Base-by-base conservation (phyloP, 2,329 filamentous ascomycete species). In the Didymellaceae sp. region DNA sequence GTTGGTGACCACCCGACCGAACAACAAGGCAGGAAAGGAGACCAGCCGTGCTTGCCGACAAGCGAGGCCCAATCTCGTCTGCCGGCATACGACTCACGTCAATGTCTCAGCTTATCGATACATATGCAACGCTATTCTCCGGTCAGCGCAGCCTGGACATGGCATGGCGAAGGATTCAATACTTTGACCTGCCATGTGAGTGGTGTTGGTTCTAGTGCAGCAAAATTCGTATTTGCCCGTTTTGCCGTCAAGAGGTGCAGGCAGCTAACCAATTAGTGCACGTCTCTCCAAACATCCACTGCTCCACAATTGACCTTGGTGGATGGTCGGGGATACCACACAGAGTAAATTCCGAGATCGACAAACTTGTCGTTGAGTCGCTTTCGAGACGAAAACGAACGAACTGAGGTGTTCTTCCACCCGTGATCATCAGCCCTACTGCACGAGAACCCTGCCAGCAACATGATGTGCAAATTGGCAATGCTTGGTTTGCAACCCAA, bases 1-100 rank as follows among this genome's bases (percentile, higher is more conserved):
- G 28, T 44, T 50, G 49, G 48, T 31, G 37, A 42, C n/a, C n/a
- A n/a, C n/a, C n/a, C n/a, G n/a, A n/a, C n/a, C n/a, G n/a, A n/a
- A n/a, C n/a, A n/a, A n/a, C 33, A 37, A n/a, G 35, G 17, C n/a
- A 31, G 20, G 13, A 31, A 10, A 20, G 26, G 39, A 34, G 18
- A 52, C 53, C 53, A 57, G 54, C 45, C 52, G 52, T 35, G 39
- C 45, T 25, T 41, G 31, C 42, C 33, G 44, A 49, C 39, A 52
- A 58, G 50, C 54, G 43, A 53, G 39, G 34, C 46, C 45, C 45
- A n/a, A 46, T 52, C 32, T 45, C 33, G 41, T 41, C 46, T 38
- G 42, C 18, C 34, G 45, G 48, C 41, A 55, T 35, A 26, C 41
- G 50, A 39, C 45, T 38, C 46, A 43, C 51, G 28, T 50, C 43